These are phyloP conservation scores for Draba incana DNA, from an alignment of 345 rosid species.

Conservation along the genomic window DNA sequence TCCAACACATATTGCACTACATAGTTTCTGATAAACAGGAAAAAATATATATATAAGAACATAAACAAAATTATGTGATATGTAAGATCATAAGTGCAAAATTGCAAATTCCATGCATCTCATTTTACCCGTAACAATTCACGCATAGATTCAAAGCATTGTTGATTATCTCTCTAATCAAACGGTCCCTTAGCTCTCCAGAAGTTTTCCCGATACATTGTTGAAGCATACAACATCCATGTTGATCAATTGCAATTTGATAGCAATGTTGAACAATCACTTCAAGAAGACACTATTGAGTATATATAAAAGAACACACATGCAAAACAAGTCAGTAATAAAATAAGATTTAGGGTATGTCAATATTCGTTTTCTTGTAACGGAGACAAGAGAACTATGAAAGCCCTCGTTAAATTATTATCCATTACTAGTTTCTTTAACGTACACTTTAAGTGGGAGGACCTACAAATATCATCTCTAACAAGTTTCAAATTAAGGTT, in stretches of 20 bases:
- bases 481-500: too few species aligned
- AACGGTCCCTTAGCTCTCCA: constrained; percentile 46
- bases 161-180: constrained; percentile 48
- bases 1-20: constrained; percentile 67
- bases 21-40: constrained; percentile 52
- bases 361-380: not conserved
- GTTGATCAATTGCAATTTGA: constrained; percentile 60
- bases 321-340: not conserved
- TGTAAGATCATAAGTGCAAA: not conserved
- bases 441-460: too few species aligned
- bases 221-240: constrained; percentile 68
- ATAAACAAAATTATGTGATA: not conserved
- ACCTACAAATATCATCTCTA: too few species aligned
- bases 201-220: constrained; percentile 47
- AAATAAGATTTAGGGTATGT: not conserved
- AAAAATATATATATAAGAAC: not conserved
- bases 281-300: constrained; percentile 52
- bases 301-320: not conserved
- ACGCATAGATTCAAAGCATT: constrained; percentile 55
- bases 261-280: constrained; percentile 49
- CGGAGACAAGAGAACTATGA: not conserved
- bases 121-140: constrained; percentile 57
- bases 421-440: too few species aligned
- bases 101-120: not conserved
- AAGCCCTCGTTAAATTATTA: too few species aligned